Conservation (phyloP, 108 stramenopile species). For the Aurantiochytrium sp. region DNA sequence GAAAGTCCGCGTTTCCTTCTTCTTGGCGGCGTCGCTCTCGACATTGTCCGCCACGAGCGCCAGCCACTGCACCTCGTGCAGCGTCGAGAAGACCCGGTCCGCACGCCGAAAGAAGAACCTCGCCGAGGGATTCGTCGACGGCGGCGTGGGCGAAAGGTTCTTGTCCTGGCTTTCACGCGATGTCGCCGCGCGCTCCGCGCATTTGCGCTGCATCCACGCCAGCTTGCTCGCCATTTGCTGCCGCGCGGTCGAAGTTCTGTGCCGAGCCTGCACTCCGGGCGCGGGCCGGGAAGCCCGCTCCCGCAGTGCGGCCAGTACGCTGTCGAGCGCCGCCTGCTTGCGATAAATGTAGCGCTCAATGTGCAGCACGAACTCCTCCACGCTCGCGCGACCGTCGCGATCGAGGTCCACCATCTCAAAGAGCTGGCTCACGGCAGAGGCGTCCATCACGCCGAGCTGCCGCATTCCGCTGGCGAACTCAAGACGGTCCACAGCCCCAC, state of each 20-base stretch:
- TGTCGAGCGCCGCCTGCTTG: neutral
- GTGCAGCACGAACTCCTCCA: neutral
- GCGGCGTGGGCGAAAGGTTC: no score
- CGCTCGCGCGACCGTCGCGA: neutral
- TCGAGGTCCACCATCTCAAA: neutral
- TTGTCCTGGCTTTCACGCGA: no score
- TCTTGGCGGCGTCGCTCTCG: neutral
- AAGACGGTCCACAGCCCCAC: neutral
- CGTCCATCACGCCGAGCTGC: neutral
- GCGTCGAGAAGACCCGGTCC: neutral
- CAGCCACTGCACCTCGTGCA: neutral
- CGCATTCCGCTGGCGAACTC: neutral
- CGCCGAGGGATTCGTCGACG: no score
- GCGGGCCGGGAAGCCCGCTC: neutral
- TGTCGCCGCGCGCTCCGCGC: no score
- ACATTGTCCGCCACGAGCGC: neutral
- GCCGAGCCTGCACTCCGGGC: no score
- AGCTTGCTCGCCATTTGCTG: neutral
- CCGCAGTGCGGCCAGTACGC: neutral
- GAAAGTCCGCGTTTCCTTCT: neutral
- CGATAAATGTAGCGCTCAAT: neutral
- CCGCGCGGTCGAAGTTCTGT: no score
- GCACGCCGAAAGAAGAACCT: no score
- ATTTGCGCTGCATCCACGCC: neutral
- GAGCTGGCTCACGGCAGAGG: neutral